Base-by-base conservation (phyloP, 192 early-diverging fungal species). In the Entomortierella chlamydospora region DNA sequence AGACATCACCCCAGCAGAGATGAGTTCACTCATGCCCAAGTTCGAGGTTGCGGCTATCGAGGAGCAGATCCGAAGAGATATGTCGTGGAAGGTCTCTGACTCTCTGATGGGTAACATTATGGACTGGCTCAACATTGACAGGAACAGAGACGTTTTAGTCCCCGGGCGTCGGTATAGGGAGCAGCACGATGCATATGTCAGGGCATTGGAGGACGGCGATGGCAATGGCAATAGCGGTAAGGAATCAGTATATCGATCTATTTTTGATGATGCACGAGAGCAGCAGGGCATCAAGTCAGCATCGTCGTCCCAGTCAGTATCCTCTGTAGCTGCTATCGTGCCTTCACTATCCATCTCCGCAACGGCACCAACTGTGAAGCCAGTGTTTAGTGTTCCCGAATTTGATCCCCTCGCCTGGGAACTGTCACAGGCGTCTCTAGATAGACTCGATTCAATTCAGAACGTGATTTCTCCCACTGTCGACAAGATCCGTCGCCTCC, bases 11-110 rank as follows among this genome's bases (percentile, higher is more conserved):
- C 7, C 4, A 5, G 60, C 52, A 29, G 66, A 78, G 52, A 25
- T 84, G 55, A 31, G 26, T 2, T 28, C 4, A 26, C 59, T 64
- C 56, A 17, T 73, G 39, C 57, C 70, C 10, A n/a, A 55, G 50
- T 56, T 84, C 30, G 65, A 81, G 41, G 54, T 31, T 18, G 41
- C 58, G n/a, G 61, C 72, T 23, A 63, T 84, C 2, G 83, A 84
- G 29, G 83, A 84, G 50, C 63, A 61, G 28, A 78, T 84, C 29
- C 70, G 83, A 11, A 57, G 83, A 42, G 81, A 84, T 57, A 69
- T 70, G 72, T 60, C 57, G 22, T 65, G 63, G 51, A 70, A 33
- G 47, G 61, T 57, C 10, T 37, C 64, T 13, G 69, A 62, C 34
- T 39, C 70, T 20, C 23, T 70, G 30, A 67, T 84, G 69, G 59